phyloP scores from a whole-genome alignment of 768 basidiomycete species.

The Strobilomyces echinocephalus region DNA sequence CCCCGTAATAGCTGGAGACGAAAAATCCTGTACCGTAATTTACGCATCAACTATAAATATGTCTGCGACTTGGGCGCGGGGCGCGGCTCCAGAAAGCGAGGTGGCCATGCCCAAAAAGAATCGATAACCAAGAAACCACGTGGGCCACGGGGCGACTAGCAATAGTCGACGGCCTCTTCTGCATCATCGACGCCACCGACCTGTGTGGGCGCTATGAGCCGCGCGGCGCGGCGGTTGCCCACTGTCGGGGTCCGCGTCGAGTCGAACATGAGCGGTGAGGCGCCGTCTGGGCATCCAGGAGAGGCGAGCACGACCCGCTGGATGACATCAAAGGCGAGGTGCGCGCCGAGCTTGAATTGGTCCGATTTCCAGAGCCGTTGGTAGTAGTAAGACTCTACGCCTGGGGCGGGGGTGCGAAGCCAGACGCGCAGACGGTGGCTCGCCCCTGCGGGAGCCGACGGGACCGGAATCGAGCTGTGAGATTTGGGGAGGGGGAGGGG shows the following conservation, averaged over 20 bases:
- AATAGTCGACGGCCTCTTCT: constrained; percentile 11
- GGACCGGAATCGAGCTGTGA: constrained; percentile 49
- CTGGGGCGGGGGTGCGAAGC: constrained; percentile 45
- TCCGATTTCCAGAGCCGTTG: constrained; percentile 66
- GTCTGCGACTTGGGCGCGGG: not conserved
- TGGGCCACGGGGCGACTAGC: not conserved
- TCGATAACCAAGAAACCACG: not conserved
- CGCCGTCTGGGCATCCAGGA: not conserved
- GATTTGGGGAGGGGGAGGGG: too few relatives aligned
- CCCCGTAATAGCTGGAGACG: constrained; percentile 12
- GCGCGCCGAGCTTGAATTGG: constrained; percentile 53
- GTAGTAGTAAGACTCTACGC: constrained; percentile 47
- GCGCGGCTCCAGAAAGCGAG: not conserved
- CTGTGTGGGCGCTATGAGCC: constrained; percentile 1
- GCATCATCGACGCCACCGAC: not conserved
- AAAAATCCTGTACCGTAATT: constrained; percentile 26
- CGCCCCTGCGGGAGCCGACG: constrained; percentile 50
- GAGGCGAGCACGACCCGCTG: constrained; percentile 50
- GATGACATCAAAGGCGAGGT: constrained; percentile 50
- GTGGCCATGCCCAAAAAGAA: not conserved
- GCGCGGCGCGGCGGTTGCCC: constrained; percentile 4
- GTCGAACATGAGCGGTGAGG: not conserved
- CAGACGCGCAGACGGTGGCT: constrained; percentile 63
- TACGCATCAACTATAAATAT: not conserved
- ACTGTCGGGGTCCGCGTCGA: not conserved